Conservation (phyloP, 2,329 filamentous ascomycete genomes). For the Phialophora expanda region DNA sequence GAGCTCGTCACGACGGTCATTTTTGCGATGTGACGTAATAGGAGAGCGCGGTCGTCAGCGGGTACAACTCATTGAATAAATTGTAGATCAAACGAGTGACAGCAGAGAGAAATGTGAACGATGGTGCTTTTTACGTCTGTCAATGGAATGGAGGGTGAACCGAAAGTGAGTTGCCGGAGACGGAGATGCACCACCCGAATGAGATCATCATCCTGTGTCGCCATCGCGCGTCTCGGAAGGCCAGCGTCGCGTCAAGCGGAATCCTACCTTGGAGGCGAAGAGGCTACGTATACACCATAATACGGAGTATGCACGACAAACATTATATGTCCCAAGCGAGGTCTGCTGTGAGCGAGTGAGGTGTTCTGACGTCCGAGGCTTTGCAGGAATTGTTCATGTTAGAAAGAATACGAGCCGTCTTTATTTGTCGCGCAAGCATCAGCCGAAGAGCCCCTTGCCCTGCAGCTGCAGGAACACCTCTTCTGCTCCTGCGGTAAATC, state of each 20-base stretch:
- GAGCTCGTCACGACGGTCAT: conserved; percentile 18
- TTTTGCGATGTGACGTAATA: conserved; percentile 4
- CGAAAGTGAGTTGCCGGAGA: conserved; percentile 15
- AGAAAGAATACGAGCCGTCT: background rate
- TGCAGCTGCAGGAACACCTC: conserved; percentile 9
- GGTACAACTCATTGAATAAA: background rate
- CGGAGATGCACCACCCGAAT: conserved; percentile 24
- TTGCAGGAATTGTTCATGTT: background rate
- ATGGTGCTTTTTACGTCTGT: background rate
- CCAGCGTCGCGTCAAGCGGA: background rate
- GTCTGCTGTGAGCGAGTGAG: background rate
- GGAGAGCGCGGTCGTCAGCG: background rate
- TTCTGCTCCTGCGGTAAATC: conserved; percentile 1
- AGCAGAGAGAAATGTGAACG: background rate
- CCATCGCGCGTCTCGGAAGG: conserved; percentile 1
- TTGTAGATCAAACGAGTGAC: conserved; percentile 2
- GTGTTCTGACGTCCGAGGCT: background rate
- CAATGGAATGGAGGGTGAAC: background rate
- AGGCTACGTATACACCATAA: no score
- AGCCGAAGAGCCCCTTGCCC: background rate
- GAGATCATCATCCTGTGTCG: conserved; percentile 20
- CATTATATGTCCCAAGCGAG: background rate
- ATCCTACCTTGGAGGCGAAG: background rate
- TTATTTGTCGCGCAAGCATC: background rate
- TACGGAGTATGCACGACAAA: background rate